Base-by-base conservation (phyloP, 108 stramenopile genomes). In the Skeletonema grethae region DNA sequence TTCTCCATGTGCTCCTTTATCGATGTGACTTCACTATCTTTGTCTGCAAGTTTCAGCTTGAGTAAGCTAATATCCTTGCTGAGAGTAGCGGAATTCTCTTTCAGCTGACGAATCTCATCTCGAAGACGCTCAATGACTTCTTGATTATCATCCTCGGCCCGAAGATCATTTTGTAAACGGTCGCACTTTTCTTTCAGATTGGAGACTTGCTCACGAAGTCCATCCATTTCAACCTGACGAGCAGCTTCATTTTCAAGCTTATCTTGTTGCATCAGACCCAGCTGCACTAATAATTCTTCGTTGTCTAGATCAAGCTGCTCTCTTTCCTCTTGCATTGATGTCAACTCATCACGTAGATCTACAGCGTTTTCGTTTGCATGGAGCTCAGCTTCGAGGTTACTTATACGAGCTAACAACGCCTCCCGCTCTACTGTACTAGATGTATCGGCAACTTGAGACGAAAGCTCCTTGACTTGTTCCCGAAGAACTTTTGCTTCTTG, bases 231-330 rank as follows among this genome's bases (percentile, higher is more conserved):
- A 61, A 56, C 61, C 41, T 80, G 63, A 15, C 63, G 18, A 46
- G 70, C 79, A 16, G 70, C 79, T 75, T 85, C 85, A 25, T 69
- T 63, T 34, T 64, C 66, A 63, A 86, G 69, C 75, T 89, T 84
- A 48, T 87, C 70, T 67, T 92, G 84, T 48, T 90, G 89, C 63
- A 89, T 65, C 50, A 92, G 55, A 2, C 88, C 91, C 63, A 92
- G 85, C 58, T 92, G 91, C 20, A 92, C 88, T 53, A 92, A 83
- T 72, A 92, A 80, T 57, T 92, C 88, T 70, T 92, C 91, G 39
- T 86, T 90, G 36, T 92, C 91, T 32, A 79, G 73, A 39, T 88
- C 84, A 30, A 89, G 74, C 57, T 72, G 59, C 9, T 86, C 75
- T 18, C 75, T 58, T 46, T 89, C 90, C 13, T 79, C 67, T 13